A percentile compares a stretch with the other conserved stretches of the same genome.
Conservation (phyloP, 768 basidiomycete genomes). For the Pholiota conissans region DNA sequence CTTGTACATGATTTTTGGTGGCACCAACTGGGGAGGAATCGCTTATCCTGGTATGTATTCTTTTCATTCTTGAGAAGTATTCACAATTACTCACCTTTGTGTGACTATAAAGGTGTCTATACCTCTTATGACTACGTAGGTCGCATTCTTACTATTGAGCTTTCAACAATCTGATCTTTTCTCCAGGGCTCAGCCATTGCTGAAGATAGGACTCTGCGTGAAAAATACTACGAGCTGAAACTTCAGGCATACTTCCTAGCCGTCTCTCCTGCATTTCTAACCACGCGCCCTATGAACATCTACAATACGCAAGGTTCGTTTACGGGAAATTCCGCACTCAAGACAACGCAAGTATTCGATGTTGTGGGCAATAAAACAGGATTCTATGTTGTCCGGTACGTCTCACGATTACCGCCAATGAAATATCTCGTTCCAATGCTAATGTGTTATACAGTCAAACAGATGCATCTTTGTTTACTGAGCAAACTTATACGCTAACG, state of each 20-base stretch:
- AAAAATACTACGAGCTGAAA: conserved; percentile 56
- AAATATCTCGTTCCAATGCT: too few relatives aligned
- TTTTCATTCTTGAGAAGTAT: not conserved
- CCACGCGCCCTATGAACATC: conserved; percentile 44
- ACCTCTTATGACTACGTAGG: conserved; percentile 46
- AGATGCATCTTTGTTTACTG: conserved; percentile 36
- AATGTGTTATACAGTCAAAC: conserved; percentile 29
- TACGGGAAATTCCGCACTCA: conserved; percentile 46
- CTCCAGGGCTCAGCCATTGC: conserved; percentile 47
- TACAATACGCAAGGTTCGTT: conserved; percentile 41
- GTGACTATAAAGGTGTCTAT: conserved; percentile 32
- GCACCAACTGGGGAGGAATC: conserved; percentile 50
- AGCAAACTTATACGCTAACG: conserved; percentile 41
- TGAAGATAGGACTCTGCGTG: conserved; percentile 50
- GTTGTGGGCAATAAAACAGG: conserved; percentile 46
- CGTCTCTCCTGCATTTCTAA: conserved; percentile 50
- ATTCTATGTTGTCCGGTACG: conserved; percentile 46
- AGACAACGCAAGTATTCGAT: conserved; percentile 50
- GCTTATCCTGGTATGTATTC: conserved; percentile 32
- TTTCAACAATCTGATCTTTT: not conserved
- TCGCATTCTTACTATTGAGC: not conserved
- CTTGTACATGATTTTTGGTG: conserved; percentile 53
- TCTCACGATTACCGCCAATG: not conserved
- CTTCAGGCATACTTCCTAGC: conserved; percentile 50
- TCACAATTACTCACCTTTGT: not conserved